Evolutionary conservation across 306 rosid genomes (phyloP).

Genomic region (Cucurbita ficifolia): DNA sequence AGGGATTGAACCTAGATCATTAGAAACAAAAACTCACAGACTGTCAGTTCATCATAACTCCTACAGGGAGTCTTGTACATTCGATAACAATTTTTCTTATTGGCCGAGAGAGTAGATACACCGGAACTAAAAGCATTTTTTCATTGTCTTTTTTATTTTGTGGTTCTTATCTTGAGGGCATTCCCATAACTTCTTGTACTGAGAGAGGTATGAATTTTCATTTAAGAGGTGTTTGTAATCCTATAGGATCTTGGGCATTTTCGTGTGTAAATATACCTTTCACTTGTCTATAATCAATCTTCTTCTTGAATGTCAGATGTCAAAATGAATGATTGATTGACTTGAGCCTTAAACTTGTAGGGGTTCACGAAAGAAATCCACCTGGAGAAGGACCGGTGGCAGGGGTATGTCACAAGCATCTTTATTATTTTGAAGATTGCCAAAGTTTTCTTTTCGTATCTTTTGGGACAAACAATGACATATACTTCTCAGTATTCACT

Average conservation of each 20-base stretch:
- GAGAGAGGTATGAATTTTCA: not conserved
- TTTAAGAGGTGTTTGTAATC: too few species aligned
- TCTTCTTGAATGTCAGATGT: not conserved
- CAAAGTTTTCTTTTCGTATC: not conserved
- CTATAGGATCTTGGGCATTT: not conserved
- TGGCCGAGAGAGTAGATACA: not conserved
- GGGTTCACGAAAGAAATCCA: constrained; percentile 95
- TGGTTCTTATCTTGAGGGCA: not conserved
- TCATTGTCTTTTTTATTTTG: not conserved
- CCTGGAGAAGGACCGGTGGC: constrained; percentile 96
- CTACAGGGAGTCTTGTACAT: not conserved
- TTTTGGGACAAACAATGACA: not conserved
- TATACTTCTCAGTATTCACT: not conserved
- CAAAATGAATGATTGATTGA: not conserved
- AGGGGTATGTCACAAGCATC: constrained; percentile 50
- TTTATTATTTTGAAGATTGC: not conserved
- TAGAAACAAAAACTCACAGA: not conserved
- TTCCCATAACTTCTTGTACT: not conserved
- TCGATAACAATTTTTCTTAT: not conserved
- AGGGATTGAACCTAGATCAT: not conserved
- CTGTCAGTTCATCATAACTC: not conserved
- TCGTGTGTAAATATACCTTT: not conserved
- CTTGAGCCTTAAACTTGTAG: constrained; percentile 24
- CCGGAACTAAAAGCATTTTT: not conserved
- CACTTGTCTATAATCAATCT: not conserved